Base-by-base conservation (phyloP, 1,139 yeast species). In the Citeromyces hawaiiensis region DNA sequence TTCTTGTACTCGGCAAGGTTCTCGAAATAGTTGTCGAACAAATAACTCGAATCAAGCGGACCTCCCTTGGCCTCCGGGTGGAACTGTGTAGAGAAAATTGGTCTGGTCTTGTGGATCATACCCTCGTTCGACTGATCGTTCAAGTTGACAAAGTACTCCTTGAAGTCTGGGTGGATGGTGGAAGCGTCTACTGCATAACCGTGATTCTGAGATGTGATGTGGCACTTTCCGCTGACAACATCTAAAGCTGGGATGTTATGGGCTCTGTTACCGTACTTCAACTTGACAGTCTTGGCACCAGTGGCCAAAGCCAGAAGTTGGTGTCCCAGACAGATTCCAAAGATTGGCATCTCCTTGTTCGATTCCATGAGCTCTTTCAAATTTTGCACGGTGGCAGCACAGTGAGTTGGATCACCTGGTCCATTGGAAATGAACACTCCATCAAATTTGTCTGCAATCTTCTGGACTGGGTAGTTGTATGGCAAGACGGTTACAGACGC, bases 11-110 rank as follows among this genome's bases (percentile, higher is more conserved):
- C 63, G 36, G 65, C 68, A 47, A 91, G 79, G 54, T 82, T 71
- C 36, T 68, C 73, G 53, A 91, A 78, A 63, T 85, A 91, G 62
- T 78, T 83, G 68, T 91, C 97, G 53, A 91, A 91, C 60, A 91
- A 68, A 62, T 78, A 85, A 4, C 85, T 72, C 15, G 96, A 83
- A 61, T 91, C 98, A 53, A 82, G 70, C 43, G 98, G 98, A 51
- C 98, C 98, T 50, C 98, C 98, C 67, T 88, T 91, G 45, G 98
- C 98, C 63, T 91, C 98, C 37, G 98, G 98, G 59, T 91, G 98
- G 73, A 91, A 91, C 61, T 91, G 98, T 3, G 95, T 86, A 25
- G 96, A 86, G 64, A 88, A 91, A 42, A 88, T 82, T 39, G 98
- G 98, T 57, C 75, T 80, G 36, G 74, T 57, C 46, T 68, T 72